Conservation (phyloP, 2,329 filamentous ascomycete species). For the Monosporascus sp. region DNA sequence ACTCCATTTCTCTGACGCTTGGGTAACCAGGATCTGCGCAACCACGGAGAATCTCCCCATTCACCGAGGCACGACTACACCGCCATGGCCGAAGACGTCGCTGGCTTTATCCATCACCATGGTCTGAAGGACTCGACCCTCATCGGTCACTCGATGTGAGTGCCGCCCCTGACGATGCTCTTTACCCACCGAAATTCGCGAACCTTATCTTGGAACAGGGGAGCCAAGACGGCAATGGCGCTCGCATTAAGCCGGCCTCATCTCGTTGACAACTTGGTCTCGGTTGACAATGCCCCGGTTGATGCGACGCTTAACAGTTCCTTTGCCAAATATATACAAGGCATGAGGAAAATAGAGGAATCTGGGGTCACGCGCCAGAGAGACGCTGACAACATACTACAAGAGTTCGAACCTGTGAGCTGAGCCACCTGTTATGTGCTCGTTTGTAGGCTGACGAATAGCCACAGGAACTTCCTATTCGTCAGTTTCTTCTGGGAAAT, state of each 20-base stretch:
- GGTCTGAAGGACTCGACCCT: slow-evolving; percentile 65
- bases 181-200: not conserved
- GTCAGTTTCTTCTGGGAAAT: slow-evolving; percentile 90
- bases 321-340: slow-evolving; percentile 76
- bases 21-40: slow-evolving; percentile 68
- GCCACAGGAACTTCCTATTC: slow-evolving; percentile 61
- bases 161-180: not conserved
- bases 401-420: slow-evolving; percentile 63
- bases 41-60: slow-evolving; percentile 89
- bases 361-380: slow-evolving; percentile 61
- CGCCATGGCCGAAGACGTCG: slow-evolving; percentile 77
- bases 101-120: slow-evolving; percentile 70
- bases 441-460: slow-evolving; percentile 3
- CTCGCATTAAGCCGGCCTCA: slow-evolving; percentile 68
- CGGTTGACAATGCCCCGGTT: slow-evolving; percentile 89
- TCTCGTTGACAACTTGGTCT: slow-evolving; percentile 64
- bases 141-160: slow-evolving; percentile 90
- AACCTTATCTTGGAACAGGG: slow-evolving; percentile 43
- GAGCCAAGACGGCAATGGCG: slow-evolving; percentile 89
- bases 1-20: slow-evolving; percentile 6
- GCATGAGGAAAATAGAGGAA: slow-evolving; percentile 76
- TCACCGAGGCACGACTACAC: slow-evolving; percentile 69
- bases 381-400: slow-evolving; percentile 76
- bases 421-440: not conserved
- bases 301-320: slow-evolving; percentile 69